Conservation (phyloP, 148 eudicot genomes). For the Silene uniflora region DNA sequence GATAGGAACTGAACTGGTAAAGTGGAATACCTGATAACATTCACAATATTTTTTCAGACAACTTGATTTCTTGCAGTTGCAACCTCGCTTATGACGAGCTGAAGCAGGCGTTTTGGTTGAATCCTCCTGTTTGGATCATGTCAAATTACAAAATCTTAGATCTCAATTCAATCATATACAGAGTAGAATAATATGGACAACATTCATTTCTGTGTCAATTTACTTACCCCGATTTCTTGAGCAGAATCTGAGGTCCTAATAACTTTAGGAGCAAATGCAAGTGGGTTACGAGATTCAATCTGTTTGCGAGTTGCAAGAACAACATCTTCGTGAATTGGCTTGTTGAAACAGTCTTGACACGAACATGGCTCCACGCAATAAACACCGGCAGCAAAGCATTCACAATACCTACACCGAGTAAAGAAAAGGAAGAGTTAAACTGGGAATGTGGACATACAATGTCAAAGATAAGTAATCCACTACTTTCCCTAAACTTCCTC, state of each 20-base stretch:
- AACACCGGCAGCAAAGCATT: conserved; percentile 98
- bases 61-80: conserved; percentile 96
- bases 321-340: conserved; percentile 84
- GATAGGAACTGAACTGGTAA: background rate
- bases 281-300: conserved; percentile 93
- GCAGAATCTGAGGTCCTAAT: conserved; percentile 54
- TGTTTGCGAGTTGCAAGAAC: conserved; percentile 95
- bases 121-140: conserved; percentile 54
- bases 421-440: conserved; percentile 19
- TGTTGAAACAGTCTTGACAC: conserved; percentile 91
- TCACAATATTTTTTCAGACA: conserved; percentile 97
- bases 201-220: background rate
- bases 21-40: conserved; percentile 79
- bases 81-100: conserved; percentile 95
- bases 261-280: conserved; percentile 99
- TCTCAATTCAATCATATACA: conserved; percentile 9
- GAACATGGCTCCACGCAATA: conserved; percentile 98
- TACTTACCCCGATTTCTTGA: conserved; percentile 56
- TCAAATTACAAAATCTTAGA: background rate
- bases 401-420: conserved; percentile 72
- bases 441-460: background rate
- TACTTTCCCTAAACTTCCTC: background rate
- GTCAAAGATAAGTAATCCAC: too few species aligned
- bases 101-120: conserved; percentile 89
- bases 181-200: conserved; percentile 3